Evolutionary conservation across 2,329 filamentous ascomycete genomes (phyloP).

Genomic region (Calonectria montana): DNA sequence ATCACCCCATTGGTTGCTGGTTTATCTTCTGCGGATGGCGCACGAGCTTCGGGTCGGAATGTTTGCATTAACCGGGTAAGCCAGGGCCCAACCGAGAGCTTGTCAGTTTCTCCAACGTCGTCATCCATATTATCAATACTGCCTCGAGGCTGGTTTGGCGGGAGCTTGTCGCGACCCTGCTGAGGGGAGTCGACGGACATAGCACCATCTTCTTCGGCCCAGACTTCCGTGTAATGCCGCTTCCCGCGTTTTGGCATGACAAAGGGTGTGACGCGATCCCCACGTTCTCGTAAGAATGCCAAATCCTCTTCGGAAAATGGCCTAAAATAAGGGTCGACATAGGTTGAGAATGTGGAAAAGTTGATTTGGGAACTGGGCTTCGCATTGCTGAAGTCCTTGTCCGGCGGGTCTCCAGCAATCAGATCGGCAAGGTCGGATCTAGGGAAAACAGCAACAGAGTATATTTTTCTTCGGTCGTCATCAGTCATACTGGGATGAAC

Average conservation of each 20-base stretch:
- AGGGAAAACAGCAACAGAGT: conserved; percentile 87
- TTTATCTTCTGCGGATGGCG: conserved; percentile 66
- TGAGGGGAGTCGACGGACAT: conserved; percentile 77
- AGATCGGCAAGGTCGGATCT: conserved; percentile 82
- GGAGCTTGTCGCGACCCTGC: conserved; percentile 72
- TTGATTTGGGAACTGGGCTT: conserved; percentile 96
- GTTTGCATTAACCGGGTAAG: conserved; percentile 83
- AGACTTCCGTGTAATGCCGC: conserved; percentile 87
- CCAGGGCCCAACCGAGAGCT: conserved; percentile 89
- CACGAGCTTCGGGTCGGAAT: conserved; percentile 80
- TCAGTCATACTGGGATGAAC: conserved; percentile 81
- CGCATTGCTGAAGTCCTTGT: conserved; percentile 94
- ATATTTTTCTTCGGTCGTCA: conserved; percentile 88
- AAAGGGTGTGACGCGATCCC: conserved; percentile 86
- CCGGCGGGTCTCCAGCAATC: conserved; percentile 89
- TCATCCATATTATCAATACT: conserved; percentile 89
- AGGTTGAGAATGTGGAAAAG: conserved; percentile 91
- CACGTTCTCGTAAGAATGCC: conserved; percentile 89
- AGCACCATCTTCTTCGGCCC: conserved; percentile 92
- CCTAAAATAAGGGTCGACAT: conserved; percentile 91
- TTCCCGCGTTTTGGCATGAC: conserved; percentile 87
- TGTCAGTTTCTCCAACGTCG: conserved; percentile 86
- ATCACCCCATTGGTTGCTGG: conserved; percentile 63
- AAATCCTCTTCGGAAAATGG: conserved; percentile 93
- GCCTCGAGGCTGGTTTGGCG: conserved; percentile 85